Evolutionary conservation across 163 green algal species (phyloP), one percentile per base, ranked within the genome.

Genomic region (Prototheca stagnorum): DNA sequence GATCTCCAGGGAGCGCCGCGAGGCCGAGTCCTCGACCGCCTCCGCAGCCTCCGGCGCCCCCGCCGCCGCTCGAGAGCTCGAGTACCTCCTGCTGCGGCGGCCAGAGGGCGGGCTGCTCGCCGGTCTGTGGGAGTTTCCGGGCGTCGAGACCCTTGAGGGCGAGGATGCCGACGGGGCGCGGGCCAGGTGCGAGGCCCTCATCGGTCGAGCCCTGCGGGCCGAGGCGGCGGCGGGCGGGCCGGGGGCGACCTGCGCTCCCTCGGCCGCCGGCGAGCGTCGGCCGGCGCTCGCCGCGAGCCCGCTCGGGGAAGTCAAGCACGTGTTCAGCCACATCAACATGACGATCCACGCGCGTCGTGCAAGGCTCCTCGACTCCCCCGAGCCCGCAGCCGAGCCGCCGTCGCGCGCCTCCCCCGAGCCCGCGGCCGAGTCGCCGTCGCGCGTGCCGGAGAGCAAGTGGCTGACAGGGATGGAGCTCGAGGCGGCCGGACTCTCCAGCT

Each of bases 101-200:
- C 81, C 85, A 1, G 51, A 70, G 26, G 31, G 52, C 1, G 86
- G 86, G 1, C 62, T 95, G 40, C 70, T 95, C 25, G 84, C 82
- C 34, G 86, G 83, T 25, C 61, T 93, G n/a, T 95, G 86, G 86
- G 83, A 95, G 65, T 92, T 93, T 39, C 85, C 86, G 22, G 47
- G 67, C 17, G 53, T 66, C 19, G 26, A 46, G 37, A n/a, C 31
- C 11, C 31, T 9, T 12, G 11, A 37, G 31, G 12, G 12, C 31
- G 31, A 37, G 31, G 31, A 37, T 37, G 31, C 11, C 31, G 12
- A 37, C 31, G 31, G 12, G 31, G 31, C 31, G 11, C 12, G 11
- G 11, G 31, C 31, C 12, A 12, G 9, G 31, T n/a, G 12, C 11
- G 12, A 12, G 31, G 11, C 31, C 31, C 9, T n/a, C 11, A 37